Evolutionary conservation across 2,329 filamentous ascomycete species (phyloP).

Genomic region (Byssochlamys sp.): DNA sequence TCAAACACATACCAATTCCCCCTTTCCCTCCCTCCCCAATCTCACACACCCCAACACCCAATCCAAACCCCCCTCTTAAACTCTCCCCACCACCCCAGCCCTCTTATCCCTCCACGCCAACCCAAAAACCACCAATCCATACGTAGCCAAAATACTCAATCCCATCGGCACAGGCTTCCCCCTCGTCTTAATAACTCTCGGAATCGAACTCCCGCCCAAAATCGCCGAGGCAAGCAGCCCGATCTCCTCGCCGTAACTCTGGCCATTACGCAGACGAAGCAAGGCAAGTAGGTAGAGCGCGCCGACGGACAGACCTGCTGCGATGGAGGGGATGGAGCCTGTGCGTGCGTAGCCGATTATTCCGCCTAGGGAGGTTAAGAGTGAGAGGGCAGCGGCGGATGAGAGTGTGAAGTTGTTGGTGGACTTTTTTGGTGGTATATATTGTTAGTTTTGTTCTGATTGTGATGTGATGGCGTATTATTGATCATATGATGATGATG

Average conservation of each 20-base stretch:
- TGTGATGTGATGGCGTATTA: not conserved
- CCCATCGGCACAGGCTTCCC: constrained; percentile 72
- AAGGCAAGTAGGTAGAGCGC: constrained; percentile 68
- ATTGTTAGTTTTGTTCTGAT: not conserved
- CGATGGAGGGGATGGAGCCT: constrained; percentile 75
- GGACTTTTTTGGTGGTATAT: constrained; percentile 1
- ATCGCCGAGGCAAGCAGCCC: constrained; percentile 81
- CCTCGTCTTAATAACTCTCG: constrained; percentile 68
- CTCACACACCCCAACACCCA: too few species aligned
- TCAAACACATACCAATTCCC: not conserved
- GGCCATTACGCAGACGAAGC: constrained; percentile 63
- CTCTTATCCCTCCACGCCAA: constrained; percentile 46
- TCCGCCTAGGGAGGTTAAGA: constrained; percentile 76
- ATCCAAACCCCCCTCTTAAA: not conserved
- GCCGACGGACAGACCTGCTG: constrained; percentile 76
- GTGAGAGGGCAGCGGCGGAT: constrained; percentile 68
- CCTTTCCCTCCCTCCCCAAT: too few species aligned
- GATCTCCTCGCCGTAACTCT: constrained; percentile 76
- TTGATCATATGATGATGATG: not conserved
- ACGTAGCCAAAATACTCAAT: constrained; percentile 67
- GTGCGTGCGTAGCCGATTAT: constrained; percentile 78
- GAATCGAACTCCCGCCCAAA: constrained; percentile 73
- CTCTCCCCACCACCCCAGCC: constrained; percentile 2
- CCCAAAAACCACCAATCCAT: constrained; percentile 72
- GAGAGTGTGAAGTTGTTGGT: constrained; percentile 25